Conservation (phyloP, 306 rosid genomes). For the Cucurbita moschata region DNA sequence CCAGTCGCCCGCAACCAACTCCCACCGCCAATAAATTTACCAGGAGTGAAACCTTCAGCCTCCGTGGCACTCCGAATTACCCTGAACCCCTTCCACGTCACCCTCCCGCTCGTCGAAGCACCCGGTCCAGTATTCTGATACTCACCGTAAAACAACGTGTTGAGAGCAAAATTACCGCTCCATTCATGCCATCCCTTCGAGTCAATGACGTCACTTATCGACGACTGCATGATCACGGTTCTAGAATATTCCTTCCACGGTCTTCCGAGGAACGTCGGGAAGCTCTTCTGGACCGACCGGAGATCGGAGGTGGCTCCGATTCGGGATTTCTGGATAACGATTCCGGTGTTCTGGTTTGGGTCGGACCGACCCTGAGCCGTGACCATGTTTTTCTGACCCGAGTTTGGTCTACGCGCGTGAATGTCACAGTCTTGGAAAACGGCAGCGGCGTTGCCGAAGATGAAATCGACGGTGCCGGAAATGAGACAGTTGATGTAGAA, state of each 20-base stretch:
- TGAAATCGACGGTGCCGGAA: conserved; percentile 76
- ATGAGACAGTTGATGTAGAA: conserved; percentile 44
- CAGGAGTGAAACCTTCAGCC: conserved; percentile 45
- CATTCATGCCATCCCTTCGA: conserved; percentile 7
- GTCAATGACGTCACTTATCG: conserved; percentile 1
- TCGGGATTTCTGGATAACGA: conserved; percentile 54
- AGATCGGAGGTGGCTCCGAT: conserved; percentile 71
- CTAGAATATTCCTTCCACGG: conserved; percentile 26
- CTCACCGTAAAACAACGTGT: conserved; percentile 5
- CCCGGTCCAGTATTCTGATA: conserved; percentile 7
- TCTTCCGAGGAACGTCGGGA: conserved; percentile 60
- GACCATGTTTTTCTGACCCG: conserved; percentile 82
- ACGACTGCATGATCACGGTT: neutral
- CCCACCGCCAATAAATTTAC: conserved; percentile 48
- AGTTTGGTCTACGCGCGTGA: conserved; percentile 52
- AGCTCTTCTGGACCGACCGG: conserved; percentile 15
- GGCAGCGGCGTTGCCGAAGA: conserved; percentile 69
- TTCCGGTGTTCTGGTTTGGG: conserved; percentile 90
- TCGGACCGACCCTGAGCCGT: conserved; percentile 78
- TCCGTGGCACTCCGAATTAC: conserved; percentile 28
- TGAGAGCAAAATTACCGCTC: conserved; percentile 2
- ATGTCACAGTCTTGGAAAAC: conserved; percentile 70
- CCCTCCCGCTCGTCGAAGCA: neutral
- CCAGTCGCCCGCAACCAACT: conserved; percentile 60
- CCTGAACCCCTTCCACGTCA: conserved; percentile 4